Percentiles rank a stretch among this genome's conserved stretches.
phyloP scores from a whole-genome alignment of 164 flowering plant species.

The Umbellularia californica region DNA sequence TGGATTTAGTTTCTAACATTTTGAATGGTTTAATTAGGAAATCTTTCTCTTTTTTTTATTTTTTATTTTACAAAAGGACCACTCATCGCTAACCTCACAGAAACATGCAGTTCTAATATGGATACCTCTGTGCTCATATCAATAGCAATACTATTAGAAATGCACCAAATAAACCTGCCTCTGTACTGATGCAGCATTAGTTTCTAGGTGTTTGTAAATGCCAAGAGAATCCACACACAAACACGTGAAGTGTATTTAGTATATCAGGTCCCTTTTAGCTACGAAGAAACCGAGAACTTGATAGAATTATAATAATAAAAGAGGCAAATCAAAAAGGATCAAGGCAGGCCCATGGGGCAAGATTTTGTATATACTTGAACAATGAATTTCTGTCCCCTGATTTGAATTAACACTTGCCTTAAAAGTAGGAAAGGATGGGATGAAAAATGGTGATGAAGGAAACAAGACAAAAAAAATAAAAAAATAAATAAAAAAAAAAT shows the following conservation, averaged over 20 bases:
- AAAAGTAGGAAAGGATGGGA: not conserved
- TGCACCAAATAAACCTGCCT: too few species aligned
- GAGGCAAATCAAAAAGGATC: not conserved
- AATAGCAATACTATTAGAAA: too few species aligned
- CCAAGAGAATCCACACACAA: not conserved
- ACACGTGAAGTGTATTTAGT: not conserved
- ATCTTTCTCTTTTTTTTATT: too few species aligned
- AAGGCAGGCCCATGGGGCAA: not conserved
- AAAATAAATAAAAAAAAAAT: too few species aligned
- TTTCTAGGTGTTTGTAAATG: not conserved
- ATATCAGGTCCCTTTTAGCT: not conserved
- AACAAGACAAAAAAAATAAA: not conserved
- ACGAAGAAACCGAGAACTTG: not conserved
- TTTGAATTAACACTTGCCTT: not conserved
- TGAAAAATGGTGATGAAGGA: not conserved
- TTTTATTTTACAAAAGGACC: too few species aligned
- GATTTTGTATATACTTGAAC: not conserved
- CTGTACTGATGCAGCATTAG: not conserved
- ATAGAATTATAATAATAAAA: too few species aligned
- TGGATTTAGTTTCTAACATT: too few species aligned
- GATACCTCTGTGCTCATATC: too few species aligned
- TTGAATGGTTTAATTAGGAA: too few species aligned
- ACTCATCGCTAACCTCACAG: too few species aligned
- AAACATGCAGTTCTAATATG: too few species aligned
- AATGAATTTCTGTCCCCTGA: not conserved